Evolutionary conservation across 495 filamentous ascomycete genomes (phyloP), one percentile per base, ranked within the genome.

Genomic region (Diplogelasinospora grovesii): DNA sequence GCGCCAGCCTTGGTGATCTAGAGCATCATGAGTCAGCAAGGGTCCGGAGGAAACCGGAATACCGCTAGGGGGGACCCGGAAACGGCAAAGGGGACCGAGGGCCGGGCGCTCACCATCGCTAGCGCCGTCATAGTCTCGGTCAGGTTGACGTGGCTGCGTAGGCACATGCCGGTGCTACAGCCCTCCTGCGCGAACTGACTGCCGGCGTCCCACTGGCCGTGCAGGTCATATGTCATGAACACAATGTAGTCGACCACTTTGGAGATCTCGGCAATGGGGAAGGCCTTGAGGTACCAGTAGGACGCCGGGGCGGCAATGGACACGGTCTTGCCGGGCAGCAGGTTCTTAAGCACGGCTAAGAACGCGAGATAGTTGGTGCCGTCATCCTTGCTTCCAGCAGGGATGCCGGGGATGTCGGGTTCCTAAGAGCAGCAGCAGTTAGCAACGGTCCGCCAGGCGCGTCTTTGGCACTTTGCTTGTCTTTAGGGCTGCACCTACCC

Each of bases 1-100:
- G 70, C 65, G 11, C 70, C 69, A 1, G 69, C 69, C 41, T 76
- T 76, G 24, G 72, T 74, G 11, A 74, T 37, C 66, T n/a, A n/a
- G n/a, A n/a, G n/a, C n/a, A n/a, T n/a, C n/a, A n/a, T n/a, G n/a
- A n/a, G n/a, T n/a, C n/a, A n/a, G n/a, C n/a, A n/a, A n/a, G n/a
- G n/a, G n/a, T n/a, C n/a, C n/a, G n/a, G n/a, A n/a, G n/a, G n/a
- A n/a, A n/a, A n/a, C n/a, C n/a, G n/a, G n/a, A n/a, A n/a, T n/a
- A n/a, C n/a, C n/a, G n/a, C n/a, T n/a, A n/a, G n/a, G n/a, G n/a
- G n/a, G n/a, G n/a, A n/a, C n/a, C n/a, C n/a, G n/a, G n/a, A n/a
- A n/a, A n/a, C n/a, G n/a, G n/a, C n/a, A n/a, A n/a, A n/a, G n/a
- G n/a, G n/a, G n/a, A n/a, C n/a, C n/a, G n/a, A n/a, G n/a, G n/a